Percentiles rank a stretch among this genome's conserved stretches.
Conservation (phyloP, 306 rosid genomes). For the Albizia julibrissin region DNA sequence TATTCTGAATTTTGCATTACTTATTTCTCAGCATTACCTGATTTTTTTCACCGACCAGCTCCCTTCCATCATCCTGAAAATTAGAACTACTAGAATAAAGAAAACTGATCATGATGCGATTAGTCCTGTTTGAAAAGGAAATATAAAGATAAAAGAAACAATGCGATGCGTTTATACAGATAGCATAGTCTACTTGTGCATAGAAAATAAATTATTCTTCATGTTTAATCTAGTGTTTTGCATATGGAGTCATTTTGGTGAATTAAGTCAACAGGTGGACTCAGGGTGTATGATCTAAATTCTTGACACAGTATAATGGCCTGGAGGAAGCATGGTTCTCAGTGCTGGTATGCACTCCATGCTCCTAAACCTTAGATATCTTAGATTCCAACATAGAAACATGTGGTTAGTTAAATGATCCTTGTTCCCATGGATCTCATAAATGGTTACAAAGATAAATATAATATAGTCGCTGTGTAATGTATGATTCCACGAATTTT, state of each 20-base stretch:
- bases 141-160: conserved; percentile 5
- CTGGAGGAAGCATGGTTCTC: neutral
- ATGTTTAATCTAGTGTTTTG: conserved; percentile 11
- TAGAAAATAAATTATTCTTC: conserved; percentile 20
- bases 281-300: neutral
- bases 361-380: conserved; percentile 20
- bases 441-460: neutral
- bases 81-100: neutral
- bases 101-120: neutral
- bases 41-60: neutral
- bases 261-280: neutral
- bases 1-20: neutral
- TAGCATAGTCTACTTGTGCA: conserved; percentile 5
- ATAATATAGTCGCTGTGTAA: neutral
- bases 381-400: conserved; percentile 15
- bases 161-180: neutral
- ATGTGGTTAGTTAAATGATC: neutral
- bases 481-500: neutral
- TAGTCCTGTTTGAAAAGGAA: neutral
- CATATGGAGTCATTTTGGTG: conserved; percentile 17
- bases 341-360: neutral
- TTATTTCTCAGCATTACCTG: neutral
- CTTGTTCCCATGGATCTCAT: conserved; percentile 4
- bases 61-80: neutral
- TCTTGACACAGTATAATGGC: conserved; percentile 11